Percentiles rank a stretch among this genome's conserved stretches.
Conservation (phyloP, 306 rosid species). For the Quercus variabilis region DNA sequence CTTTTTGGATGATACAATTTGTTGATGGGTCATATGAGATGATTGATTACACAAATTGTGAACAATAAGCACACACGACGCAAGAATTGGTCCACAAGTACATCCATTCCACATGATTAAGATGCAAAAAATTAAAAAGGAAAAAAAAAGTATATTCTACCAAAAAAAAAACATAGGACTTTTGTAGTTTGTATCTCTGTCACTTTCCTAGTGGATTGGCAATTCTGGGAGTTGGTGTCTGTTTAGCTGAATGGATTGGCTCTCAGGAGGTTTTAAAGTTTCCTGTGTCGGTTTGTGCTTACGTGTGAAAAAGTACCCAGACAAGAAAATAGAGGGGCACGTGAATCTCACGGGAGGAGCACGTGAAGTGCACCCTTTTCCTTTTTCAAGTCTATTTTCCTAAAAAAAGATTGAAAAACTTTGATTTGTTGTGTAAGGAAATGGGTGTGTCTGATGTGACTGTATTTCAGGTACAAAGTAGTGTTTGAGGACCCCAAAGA, state of each 20-base stretch:
- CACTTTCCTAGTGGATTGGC: too few relatives aligned
- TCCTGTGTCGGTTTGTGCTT: background rate
- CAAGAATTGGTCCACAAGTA: background rate
- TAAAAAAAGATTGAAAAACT: background rate
- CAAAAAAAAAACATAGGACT: too few relatives aligned
- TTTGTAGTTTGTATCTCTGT: too few relatives aligned
- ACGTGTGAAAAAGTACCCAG: slow-evolving; percentile 14
- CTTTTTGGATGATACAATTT: background rate
- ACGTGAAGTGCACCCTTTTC: slow-evolving; percentile 34
- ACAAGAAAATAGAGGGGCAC: slow-evolving; percentile 36
- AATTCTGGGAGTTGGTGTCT: too few relatives aligned
- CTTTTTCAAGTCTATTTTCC: background rate
- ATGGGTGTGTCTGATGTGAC: too few relatives aligned
- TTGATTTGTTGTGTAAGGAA: slow-evolving; percentile 12
- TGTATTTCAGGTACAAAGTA: background rate
- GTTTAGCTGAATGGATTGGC: too few relatives aligned
- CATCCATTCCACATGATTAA: too few relatives aligned
- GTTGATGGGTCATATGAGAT: background rate
- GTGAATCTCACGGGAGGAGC: slow-evolving; percentile 38
- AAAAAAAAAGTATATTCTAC: too few relatives aligned
- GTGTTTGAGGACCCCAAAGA: background rate
- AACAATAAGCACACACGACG: background rate
- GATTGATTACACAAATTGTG: background rate
- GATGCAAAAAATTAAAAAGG: too few relatives aligned
- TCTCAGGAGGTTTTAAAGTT: too few relatives aligned